These are phyloP conservation scores for Ochetophila trinervis DNA, from an alignment of 306 rosid species.

Conservation along the genomic window DNA sequence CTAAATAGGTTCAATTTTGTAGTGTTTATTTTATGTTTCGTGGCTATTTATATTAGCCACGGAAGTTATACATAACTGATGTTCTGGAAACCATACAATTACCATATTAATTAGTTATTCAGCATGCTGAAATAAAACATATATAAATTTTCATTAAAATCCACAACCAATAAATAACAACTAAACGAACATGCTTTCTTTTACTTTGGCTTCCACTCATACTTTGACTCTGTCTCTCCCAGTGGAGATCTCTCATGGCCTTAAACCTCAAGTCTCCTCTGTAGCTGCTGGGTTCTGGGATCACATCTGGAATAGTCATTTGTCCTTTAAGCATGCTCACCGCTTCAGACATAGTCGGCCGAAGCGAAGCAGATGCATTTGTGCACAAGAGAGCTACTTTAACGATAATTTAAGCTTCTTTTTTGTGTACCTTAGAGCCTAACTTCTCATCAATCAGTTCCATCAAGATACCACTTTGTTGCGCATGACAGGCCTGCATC, in stretches of 20 bases:
- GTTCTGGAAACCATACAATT: no score
- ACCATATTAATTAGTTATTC: no score
- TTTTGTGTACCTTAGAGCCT: slow-evolving; percentile 32
- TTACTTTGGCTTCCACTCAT: slow-evolving; percentile 31
- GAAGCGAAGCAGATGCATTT: slow-evolving; percentile 46
- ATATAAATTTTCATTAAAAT: no score
- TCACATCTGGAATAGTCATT: slow-evolving; percentile 35
- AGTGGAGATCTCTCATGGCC: slow-evolving; percentile 66
- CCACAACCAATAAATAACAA: no score
- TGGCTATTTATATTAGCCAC: no score
- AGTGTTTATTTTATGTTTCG: no score
- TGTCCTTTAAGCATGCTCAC: slow-evolving; percentile 67
- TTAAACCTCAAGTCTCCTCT: slow-evolving; percentile 62
- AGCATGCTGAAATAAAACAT: no score
- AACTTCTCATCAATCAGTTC: slow-evolving; percentile 59
- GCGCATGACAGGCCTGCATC: slow-evolving; percentile 63
- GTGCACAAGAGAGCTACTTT: slow-evolving; percentile 63
- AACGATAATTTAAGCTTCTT: slow-evolving; percentile 51
- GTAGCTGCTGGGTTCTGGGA: slow-evolving; percentile 42
- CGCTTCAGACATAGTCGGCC: slow-evolving; percentile 75
- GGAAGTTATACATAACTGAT: no score
- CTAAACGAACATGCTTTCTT: no score
- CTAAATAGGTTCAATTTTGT: no score
- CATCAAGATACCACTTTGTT: slow-evolving; percentile 40
- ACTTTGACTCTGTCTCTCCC: slow-evolving; percentile 30